Percentiles rank a stretch among this genome's conserved stretches.
Conservation (phyloP, 495 filamentous ascomycete species). For the Penicillium lagena region DNA sequence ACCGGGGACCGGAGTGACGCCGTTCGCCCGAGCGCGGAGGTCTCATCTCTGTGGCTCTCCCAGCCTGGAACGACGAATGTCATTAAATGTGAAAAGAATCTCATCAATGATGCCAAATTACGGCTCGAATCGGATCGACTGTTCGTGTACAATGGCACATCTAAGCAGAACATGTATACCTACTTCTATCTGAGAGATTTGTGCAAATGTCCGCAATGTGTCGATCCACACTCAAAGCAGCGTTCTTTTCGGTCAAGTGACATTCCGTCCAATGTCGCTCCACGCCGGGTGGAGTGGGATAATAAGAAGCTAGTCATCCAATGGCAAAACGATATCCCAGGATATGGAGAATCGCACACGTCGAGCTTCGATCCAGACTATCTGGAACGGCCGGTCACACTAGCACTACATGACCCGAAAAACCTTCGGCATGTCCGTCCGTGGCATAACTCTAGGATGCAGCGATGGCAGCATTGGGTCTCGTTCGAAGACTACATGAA, state of each 20-base stretch:
- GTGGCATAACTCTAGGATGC: conserved; percentile 15
- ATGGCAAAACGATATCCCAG: conserved; percentile 56
- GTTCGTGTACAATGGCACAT: too few species aligned
- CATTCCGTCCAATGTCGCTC: conserved; percentile 50
- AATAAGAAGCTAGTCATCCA: conserved; percentile 44
- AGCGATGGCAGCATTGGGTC: conserved; percentile 37
- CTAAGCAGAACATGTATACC: background rate
- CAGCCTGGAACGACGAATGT: too few species aligned
- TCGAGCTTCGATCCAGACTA: conserved; percentile 35
- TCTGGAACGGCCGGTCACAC: conserved; percentile 8
- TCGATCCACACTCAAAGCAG: conserved; percentile 74
- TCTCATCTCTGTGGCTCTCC: too few species aligned
- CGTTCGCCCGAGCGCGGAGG: too few species aligned
- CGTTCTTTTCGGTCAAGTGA: conserved; percentile 72
- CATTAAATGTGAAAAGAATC: too few species aligned
- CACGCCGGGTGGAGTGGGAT: conserved; percentile 24
- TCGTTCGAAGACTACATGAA: conserved; percentile 66
- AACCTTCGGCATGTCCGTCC: too few species aligned
- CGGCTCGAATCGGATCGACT: too few species aligned
- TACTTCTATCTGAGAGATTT: conserved; percentile 65
- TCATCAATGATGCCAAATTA: too few species aligned
- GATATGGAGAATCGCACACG: conserved; percentile 39
- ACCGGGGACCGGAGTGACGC: too few species aligned
- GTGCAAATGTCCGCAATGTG: conserved; percentile 65
- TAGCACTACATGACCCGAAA: too few species aligned